Evolutionary conservation across 2,329 filamentous ascomycete species (phyloP), one percentile per base, ranked within the genome.

Genomic region (Niveomyces coronatus): DNA sequence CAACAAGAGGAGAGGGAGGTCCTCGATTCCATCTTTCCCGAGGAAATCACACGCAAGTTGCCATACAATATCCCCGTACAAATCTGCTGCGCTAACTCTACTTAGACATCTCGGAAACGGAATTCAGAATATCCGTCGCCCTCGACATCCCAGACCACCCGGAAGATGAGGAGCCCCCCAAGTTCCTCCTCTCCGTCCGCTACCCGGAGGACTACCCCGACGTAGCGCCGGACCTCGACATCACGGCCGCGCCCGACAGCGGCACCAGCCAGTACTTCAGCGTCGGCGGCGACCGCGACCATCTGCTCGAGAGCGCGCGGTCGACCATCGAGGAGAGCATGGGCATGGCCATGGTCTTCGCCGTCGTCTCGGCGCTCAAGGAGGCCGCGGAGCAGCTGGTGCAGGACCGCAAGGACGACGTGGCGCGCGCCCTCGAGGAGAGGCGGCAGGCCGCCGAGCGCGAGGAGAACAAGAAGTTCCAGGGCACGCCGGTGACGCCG

Each of bases 341-440:
- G 43, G 91, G 91, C 45, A 96, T 96, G 82, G 85, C 87, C 39
- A 98, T 98, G 91, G 67, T 98, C 2, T 98, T 96, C 62, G 86
- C 89, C 0, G 67, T 98, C 17, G 82, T 93, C 38, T 85, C 83
- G 11, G 77, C 82, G 0, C 65, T 98, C 43, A 96, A 95, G 57
- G 91, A 98, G 42, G 71, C 75, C 36, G 89, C 88, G n/a, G 91
- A 98, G 65, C 71, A 79, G 49, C 72, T 98, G 42, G 78, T 96
- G 48, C 62, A 71, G 13, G 78, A 86, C 45, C 79, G 91, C 31
- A 76, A 79, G 52, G 75, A 76, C 41, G 82, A 69, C 8, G 73
- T 68, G 11, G 31, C 31, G 14, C 24, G 11, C 9, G 31, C 31
- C 9, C 74, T 73, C 1, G 91, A 98, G 63, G 37, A 27, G 23